A percentile compares a stretch with the other conserved stretches of the same genome.
Evolutionary conservation across 345 rosid species (phyloP).

Genomic region (Salix suchowensis): DNA sequence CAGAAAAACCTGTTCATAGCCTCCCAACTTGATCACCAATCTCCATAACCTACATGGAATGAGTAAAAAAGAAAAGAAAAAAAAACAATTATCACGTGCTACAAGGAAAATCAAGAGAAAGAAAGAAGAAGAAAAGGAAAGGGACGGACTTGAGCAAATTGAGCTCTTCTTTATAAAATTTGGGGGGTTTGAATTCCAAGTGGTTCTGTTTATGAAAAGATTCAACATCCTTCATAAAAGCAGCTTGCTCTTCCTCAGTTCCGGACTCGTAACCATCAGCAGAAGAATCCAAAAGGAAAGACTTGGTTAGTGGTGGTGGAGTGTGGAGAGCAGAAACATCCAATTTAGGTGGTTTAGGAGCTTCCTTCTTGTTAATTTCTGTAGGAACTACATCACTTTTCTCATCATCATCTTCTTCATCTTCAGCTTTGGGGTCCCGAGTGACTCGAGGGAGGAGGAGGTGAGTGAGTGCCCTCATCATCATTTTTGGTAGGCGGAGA

Average conservation of each 20-base stretch:
- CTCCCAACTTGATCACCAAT: slow-evolving; percentile 30
- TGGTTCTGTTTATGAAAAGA: slow-evolving; percentile 19
- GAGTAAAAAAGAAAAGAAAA: background rate
- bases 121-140: background rate
- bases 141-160: slow-evolving; percentile 31
- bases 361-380: slow-evolving; percentile 6
- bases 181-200: slow-evolving; percentile 30
- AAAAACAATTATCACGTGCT: background rate
- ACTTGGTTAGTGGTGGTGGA: slow-evolving; percentile 6
- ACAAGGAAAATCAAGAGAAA: background rate
- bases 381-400: background rate
- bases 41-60: slow-evolving; percentile 28
- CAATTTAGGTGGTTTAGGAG: slow-evolving; percentile 10
- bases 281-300: slow-evolving; percentile 16
- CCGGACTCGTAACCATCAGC: slow-evolving; percentile 31
- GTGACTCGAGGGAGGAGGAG: slow-evolving; percentile 4
- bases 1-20: slow-evolving; percentile 29
- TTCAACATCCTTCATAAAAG: slow-evolving; percentile 23
- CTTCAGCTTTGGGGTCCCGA: slow-evolving; percentile 15
- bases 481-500: background rate
- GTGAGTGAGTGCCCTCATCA: background rate
- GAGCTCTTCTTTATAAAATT: slow-evolving; percentile 32
- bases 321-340: slow-evolving; percentile 14
- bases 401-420: slow-evolving; percentile 20
- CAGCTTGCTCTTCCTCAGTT: slow-evolving; percentile 29